Percentiles rank a stretch among this genome's conserved stretches.
These are phyloP conservation scores for Chaetomium olivaceum DNA, from an alignment of 2,329 filamentous ascomycete species.

Conservation along the genomic window DNA sequence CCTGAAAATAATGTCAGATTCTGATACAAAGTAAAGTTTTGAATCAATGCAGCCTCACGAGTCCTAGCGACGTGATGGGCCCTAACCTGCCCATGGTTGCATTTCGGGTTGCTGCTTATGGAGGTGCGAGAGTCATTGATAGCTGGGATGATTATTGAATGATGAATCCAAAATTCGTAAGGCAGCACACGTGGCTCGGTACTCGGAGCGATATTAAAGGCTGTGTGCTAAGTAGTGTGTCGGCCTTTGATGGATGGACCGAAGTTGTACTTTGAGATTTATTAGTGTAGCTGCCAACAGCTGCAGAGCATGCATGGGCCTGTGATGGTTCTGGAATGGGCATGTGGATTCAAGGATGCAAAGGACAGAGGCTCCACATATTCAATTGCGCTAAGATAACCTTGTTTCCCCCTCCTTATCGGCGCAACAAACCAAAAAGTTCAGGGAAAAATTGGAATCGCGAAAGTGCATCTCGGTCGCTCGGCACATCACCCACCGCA, in stretches of 20 bases:
- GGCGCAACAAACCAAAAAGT: constrained; percentile 21
- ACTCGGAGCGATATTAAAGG: neutral
- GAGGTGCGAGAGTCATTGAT: neutral
- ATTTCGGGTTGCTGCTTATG: constrained; percentile 1
- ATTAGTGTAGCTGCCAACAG: neutral
- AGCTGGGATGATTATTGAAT: neutral
- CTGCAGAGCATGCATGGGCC: no score
- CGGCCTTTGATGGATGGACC: neutral
- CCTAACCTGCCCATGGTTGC: constrained; percentile 56
- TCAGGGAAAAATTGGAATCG: constrained; percentile 27
- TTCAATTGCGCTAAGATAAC: constrained; percentile 42
- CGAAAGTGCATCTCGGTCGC: constrained; percentile 12
- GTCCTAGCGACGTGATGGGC: constrained; percentile 57
- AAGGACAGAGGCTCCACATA: constrained; percentile 5
- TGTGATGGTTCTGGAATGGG: neutral
- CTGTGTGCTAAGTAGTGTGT: neutral
- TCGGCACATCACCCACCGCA: constrained; percentile 24
- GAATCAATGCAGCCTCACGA: constrained; percentile 45
- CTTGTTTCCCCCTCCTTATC: constrained; percentile 35
- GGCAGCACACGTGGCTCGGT: neutral
- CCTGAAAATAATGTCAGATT: constrained; percentile 41
- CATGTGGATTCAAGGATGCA: neutral
- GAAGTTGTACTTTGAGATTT: neutral
- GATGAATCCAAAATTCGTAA: neutral
- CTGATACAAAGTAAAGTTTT: neutral